Evolutionary conservation across 1,139 yeast species (phyloP), one percentile per base, ranked within the genome.

Genomic region (Saccharomyces pastorianus): DNA sequence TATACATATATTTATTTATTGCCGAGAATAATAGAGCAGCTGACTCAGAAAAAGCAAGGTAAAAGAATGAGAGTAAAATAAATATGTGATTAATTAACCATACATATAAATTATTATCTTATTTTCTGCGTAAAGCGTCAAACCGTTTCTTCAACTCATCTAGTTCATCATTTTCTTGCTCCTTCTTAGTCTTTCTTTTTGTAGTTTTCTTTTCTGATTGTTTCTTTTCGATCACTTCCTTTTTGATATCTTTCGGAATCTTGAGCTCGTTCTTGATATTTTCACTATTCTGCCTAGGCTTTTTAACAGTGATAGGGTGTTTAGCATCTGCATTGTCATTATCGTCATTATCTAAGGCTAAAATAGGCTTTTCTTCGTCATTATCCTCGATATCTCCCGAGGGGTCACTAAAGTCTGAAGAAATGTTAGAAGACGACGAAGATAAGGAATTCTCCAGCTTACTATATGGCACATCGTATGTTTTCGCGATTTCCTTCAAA

Each of bases 401-500:
- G 58, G 64, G 13, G 61, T 64, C 50, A 55, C 60, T 14, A 54
- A 62, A 69, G 1, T 64, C 67, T n/a, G 59, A 70, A 48, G 64
- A 69, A 6, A 64, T 69, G 11, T 17, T 32, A 34, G 46, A 31
- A 20, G 51, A 23, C 5, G 27, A 20, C 6, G 29, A 25, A 7
- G 48, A 70, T 11, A 64, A 72, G 13, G 71, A 74, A n/a, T 68
- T 76, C 2, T 68, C 69, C 54, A 83, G 66, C 25, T 82, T 84
- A 49, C 88, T 81, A 64, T 81, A 88, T 0, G 91, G 88, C 1
- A 84, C 95, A 47, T 78, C 78, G 66, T 90, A 90, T 0, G 96
- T 88, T 56, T 77, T 75, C 0, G 96, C 96, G 57, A 90, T 89
- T 64, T 90, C 97, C 55, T 80, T 74, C 58, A 90, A 73, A 65